Evolutionary conservation across 345 rosid species (phyloP), one percentile per base, ranked within the genome.

Genomic region (Leavenworthia alabamica): DNA sequence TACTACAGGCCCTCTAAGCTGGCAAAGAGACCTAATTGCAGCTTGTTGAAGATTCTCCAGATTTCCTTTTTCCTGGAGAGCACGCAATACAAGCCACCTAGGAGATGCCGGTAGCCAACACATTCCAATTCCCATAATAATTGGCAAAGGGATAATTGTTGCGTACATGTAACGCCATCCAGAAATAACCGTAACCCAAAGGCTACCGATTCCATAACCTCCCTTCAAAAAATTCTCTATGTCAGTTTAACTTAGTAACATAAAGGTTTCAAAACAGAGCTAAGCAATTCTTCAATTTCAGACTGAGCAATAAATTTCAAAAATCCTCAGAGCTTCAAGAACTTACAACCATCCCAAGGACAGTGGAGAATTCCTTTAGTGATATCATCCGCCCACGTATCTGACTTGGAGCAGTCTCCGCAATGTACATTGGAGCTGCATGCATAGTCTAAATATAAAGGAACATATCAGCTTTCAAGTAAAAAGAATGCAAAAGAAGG

Each of bases 301-400:
- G 36, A 22, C 11, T 37, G 32, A 44, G 46, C 32, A 41, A 27
- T 17, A 26, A 52, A 22, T 23, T 55, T 55, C 17, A 17, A 22
- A 47, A 47, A 47, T 39, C 26, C 26, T 15, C 4, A 64, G 9
- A 66, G 42, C 10, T 63, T 57, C 22, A 62, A 62, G 78, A 70
- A 85, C 99, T 93, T 84, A 93, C 99, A 68, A 93, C 94, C 97
- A 89, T 93, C 77, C 99, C 99, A 45, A 93, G 82, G 66, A 93
- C 99, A 45, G 91, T 93, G 31, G 87, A 85, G 74, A 83, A 93
- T 75, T 93, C 99, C 78, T 93, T 93, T 47, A 93, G 89, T 64
- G 99, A 89, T 56, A 93, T 85, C 60, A 93, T 83, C 56, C 10
- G 80, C 66, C 99, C 99, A 22, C 99, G 99, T 56, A 93, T 89